Conservation (phyloP, 1,284 basidiomycete species). For the Chiua sp. region DNA sequence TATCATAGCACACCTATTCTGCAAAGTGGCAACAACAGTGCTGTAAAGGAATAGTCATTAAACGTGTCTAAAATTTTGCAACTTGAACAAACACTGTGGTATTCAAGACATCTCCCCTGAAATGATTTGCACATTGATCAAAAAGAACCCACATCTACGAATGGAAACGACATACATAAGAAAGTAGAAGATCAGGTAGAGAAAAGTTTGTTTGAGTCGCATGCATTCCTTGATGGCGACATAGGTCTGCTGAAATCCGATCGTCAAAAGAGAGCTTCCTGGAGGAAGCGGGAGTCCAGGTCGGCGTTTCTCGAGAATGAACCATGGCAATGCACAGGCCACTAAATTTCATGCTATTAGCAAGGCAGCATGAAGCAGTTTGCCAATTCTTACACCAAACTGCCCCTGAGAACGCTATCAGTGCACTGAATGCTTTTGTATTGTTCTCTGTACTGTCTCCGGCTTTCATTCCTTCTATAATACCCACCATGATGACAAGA, state of each 20-base stretch:
- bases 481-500: conserved; percentile 79
- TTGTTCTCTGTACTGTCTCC: conserved; percentile 75
- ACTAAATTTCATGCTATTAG: conserved; percentile 44
- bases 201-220: conserved; percentile 75
- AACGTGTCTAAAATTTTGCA: not conserved
- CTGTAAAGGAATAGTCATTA: conserved; percentile 38
- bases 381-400: conserved; percentile 67
- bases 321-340: conserved; percentile 79
- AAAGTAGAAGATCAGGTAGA: conserved; percentile 80
- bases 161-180: conserved; percentile 56
- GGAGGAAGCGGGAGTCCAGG: conserved; percentile 71
- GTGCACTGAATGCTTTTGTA: conserved; percentile 75
- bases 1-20: conserved; percentile 62
- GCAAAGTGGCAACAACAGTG: conserved; percentile 79
- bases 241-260: conserved; percentile 75
- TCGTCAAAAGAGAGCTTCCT: conserved; percentile 65
- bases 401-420: conserved; percentile 78
- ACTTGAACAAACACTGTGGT: conserved; percentile 64
- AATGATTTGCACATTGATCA: not conserved
- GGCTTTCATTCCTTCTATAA: conserved; percentile 70
- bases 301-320: conserved; percentile 70
- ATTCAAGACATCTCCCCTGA: conserved; percentile 74
- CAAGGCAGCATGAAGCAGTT: not conserved
- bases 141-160: not conserved
- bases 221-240: conserved; percentile 70